Percentiles rank a stretch among this genome's conserved stretches.
phyloP scores from a whole-genome alignment of 2,329 filamentous ascomycete species.

The Teratosphaeria pseudoeucalypti region DNA sequence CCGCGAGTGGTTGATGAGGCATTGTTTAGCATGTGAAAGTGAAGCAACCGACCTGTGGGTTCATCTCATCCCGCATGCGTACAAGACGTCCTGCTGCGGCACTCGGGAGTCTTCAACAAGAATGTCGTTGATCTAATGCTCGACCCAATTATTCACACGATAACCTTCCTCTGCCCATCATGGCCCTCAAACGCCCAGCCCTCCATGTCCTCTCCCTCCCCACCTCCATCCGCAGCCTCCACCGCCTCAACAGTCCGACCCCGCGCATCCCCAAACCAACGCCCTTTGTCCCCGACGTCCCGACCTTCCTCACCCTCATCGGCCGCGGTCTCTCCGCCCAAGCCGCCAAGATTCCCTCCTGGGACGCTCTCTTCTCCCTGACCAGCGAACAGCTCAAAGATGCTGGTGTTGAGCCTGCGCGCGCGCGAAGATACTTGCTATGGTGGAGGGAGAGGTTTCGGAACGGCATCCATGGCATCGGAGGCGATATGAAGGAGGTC shows the following conservation, averaged over 20 bases:
- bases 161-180: conserved; percentile 2
- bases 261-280: conserved; percentile 57
- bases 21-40: not conserved
- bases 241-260: conserved; percentile 26
- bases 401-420: conserved; percentile 76
- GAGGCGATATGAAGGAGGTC: conserved; percentile 73
- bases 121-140: not conserved
- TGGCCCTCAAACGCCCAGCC: conserved; percentile 19
- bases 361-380: conserved; percentile 81
- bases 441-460: conserved; percentile 81
- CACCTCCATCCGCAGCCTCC: conserved; percentile 7
- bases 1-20: not conserved
- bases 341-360: conserved; percentile 75
- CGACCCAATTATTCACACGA: not conserved
- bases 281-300: conserved; percentile 73
- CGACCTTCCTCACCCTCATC: conserved; percentile 82
- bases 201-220: conserved; percentile 6
- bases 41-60: not conserved
- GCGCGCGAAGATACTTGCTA: conserved; percentile 72
- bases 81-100: not conserved
- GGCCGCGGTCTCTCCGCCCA: conserved; percentile 77
- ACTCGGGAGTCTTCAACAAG: not conserved
- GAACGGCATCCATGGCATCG: conserved; percentile 65
- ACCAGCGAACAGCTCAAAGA: conserved; percentile 68
- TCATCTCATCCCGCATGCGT: not conserved